Conservation (phyloP, 2,329 filamentous ascomycete species). For the Eurotiales sp. region DNA sequence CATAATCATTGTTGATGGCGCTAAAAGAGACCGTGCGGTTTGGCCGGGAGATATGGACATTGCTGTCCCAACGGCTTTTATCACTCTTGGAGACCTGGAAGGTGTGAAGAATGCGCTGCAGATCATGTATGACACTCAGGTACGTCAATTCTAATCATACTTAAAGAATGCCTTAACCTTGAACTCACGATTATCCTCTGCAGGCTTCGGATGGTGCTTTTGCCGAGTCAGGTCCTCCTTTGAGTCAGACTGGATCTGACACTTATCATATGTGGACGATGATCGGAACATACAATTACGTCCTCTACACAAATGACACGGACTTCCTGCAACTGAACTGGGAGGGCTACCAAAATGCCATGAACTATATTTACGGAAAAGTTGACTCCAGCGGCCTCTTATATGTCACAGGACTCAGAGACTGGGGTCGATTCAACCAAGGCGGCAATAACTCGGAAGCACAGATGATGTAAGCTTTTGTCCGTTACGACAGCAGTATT, state of each 20-base stretch:
- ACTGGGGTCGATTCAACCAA: constrained; percentile 52
- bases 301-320: constrained; percentile 53
- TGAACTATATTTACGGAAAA: constrained; percentile 45
- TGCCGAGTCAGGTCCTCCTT: constrained; percentile 32
- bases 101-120: constrained; percentile 48
- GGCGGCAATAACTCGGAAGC: constrained; percentile 51
- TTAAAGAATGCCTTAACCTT: too few species aligned
- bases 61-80: constrained; percentile 43
- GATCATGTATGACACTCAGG: constrained; percentile 46
- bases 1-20: constrained; percentile 43
- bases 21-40: constrained; percentile 42
- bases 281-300: constrained; percentile 57
- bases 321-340: constrained; percentile 47
- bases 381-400: constrained; percentile 46
- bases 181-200: not conserved
- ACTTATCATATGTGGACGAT: constrained; percentile 50
- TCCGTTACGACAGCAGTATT: not conserved
- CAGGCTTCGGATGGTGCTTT: constrained; percentile 28
- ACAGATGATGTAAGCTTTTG: constrained; percentile 43
- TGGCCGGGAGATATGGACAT: constrained; percentile 52
- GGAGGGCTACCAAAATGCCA: constrained; percentile 47
- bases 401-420: constrained; percentile 47
- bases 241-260: constrained; percentile 31
- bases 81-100: constrained; percentile 43
- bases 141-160: constrained; percentile 8